Evolutionary conservation across 306 rosid species (phyloP), one percentile per base, ranked within the genome.

Genomic region (Potentilla sterilis): DNA sequence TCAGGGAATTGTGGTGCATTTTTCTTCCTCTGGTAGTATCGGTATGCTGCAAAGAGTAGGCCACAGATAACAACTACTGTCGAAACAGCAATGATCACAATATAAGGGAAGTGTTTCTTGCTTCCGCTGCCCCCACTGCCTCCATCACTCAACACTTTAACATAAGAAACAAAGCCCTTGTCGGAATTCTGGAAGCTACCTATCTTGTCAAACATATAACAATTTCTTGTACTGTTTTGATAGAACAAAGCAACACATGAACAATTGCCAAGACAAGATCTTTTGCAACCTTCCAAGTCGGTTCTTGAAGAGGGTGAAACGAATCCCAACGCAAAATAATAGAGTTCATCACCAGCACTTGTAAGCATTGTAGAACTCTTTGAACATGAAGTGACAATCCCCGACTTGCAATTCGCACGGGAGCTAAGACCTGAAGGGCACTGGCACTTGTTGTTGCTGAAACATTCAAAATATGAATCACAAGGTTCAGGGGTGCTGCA

Each of bases 201-300:
- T n/a, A 95, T 9, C n/a, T 75, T 79, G 28, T 92, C 96, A 78
- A 92, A 78, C 38, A 83, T 77, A 69, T 83, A 92, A 72, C 99
- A 95, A 47, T 83, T 83, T 32, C 97, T 92, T 7, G 97, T 83
- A 63, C 84, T 88, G 72, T 4, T 86, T 19, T 95, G 86, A 75
- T 90, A 95, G 91, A 95, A 95, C 88, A 92, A 2, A 0, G 89
- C 97, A 54, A 88, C 91, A 74, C 97, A 95, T 0, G 96, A 85
- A 78, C 99, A 92, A 79, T 90, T 89, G 41, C 84, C 85, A 14
- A 58, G 62, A 83, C 97, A 92, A 43, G 90, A 85, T 2, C 76
- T 62, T 64, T 88, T 85, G 87, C 97, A 95, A 28, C 93, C 80
- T 14, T 76, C 69, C 75, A 90, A 54, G 78, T 95, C 87, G 1